Evolutionary conservation across 805 yeast genomes (phyloP).

Genomic region (Lipomyces chichibuensis): DNA sequence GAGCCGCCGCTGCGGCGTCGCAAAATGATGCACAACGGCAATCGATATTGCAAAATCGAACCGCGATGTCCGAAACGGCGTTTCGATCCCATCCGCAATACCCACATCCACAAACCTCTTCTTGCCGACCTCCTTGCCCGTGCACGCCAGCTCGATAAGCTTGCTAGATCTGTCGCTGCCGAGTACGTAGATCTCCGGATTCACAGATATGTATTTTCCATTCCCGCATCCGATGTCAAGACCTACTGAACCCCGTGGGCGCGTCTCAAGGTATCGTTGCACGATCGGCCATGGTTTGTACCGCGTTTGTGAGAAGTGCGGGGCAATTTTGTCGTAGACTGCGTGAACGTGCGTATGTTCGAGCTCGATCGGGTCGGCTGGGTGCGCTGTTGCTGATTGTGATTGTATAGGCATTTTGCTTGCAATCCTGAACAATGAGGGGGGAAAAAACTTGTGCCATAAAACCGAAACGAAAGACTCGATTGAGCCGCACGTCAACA

Average conservation of each 20-base stretch:
- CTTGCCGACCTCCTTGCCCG: constrained; percentile 11
- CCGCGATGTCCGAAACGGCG: constrained; percentile 56
- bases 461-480: not conserved
- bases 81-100: constrained; percentile 76
- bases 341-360: constrained; percentile 83
- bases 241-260: constrained; percentile 65
- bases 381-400: not conserved
- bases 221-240: constrained; percentile 97
- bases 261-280: constrained; percentile 60
- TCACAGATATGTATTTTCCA: constrained; percentile 83
- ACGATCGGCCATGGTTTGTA: constrained; percentile 99
- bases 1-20: constrained; percentile 78
- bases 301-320: constrained; percentile 90
- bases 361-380: constrained; percentile 11
- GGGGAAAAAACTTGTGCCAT: too few species aligned
- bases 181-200: constrained; percentile 65
- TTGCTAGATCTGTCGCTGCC: constrained; percentile 56
- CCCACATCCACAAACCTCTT: constrained; percentile 57
- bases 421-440: too few species aligned
- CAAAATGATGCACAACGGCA: constrained; percentile 94
- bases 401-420: not conserved
- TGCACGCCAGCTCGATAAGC: constrained; percentile 23
- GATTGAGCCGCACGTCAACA: not conserved
- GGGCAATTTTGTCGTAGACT: constrained; percentile 91
- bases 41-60: constrained; percentile 91